Evolutionary conservation across 495 filamentous ascomycete species (phyloP).

Genomic region (Aspergillus hancockii): DNA sequence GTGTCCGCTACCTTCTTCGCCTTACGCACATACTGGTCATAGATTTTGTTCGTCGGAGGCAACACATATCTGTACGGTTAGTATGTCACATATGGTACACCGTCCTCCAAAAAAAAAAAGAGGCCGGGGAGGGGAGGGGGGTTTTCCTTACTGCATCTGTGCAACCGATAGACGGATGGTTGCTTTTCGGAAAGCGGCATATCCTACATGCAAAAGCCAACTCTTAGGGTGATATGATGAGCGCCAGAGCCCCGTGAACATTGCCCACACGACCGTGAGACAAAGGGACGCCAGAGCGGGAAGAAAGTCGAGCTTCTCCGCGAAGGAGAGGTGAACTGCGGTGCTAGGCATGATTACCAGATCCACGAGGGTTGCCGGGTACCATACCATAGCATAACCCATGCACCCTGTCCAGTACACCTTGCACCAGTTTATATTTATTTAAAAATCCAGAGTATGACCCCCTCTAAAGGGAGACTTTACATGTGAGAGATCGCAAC

Average conservation of each 20-base stretch:
- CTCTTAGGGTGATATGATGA: constrained; percentile 35
- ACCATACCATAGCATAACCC: not conserved
- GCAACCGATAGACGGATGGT: constrained; percentile 29
- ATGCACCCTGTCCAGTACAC: not conserved
- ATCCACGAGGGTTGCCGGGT: not conserved
- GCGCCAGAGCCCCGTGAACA: constrained; percentile 37
- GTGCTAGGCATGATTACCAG: constrained; percentile 4
- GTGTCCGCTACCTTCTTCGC: constrained; percentile 43
- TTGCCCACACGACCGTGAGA: constrained; percentile 31
- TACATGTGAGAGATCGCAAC: constrained; percentile 17
- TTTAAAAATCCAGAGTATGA: not conserved
- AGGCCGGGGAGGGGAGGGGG: not conserved
- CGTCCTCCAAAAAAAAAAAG: too few relatives aligned
- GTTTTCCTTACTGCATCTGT: constrained; percentile 40
- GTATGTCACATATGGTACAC: not conserved
- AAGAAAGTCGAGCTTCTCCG: constrained; percentile 38
- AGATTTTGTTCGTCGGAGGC: constrained; percentile 49
- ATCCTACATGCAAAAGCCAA: constrained; percentile 39
- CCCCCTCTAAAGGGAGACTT: not conserved
- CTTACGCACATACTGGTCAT: constrained; percentile 46
- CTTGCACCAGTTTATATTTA: not conserved
- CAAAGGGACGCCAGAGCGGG: constrained; percentile 34
- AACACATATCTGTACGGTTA: constrained; percentile 22
- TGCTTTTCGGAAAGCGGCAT: constrained; percentile 39
- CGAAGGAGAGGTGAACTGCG: constrained; percentile 26